Conservation (phyloP, 129 eudicot genomes). For the carrot (Daucus carota) region DH1_v3.0 NC_030383.2:55772501-55773000, state of each 20-base stretch:
- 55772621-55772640: constrained; percentile 19
- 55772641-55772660: constrained; percentile 17
- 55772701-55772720: constrained; percentile 24
- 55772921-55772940: too few relatives aligned
- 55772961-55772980: too few relatives aligned
- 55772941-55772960: too few relatives aligned
- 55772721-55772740: constrained; percentile 27
- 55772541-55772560: constrained; percentile 17
- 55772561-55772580: constrained; percentile 28
- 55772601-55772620: not conserved
- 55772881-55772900: not conserved
- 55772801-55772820: not conserved
- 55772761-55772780: not conserved
- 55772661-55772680: constrained; percentile 29
- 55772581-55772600: constrained; percentile 29
- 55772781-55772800: constrained; percentile 7
- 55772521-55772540: constrained; percentile 23
- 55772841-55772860: constrained; percentile 1
- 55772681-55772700: constrained; percentile 28
- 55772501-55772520: constrained; percentile 28
- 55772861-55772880: not conserved
- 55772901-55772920: too few relatives aligned
- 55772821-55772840: not conserved
- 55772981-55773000: too few relatives aligned
- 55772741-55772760: constrained; percentile 5